A percentile compares a stretch with the other conserved stretches of the same genome.
phyloP scores from a whole-genome alignment of 2,329 filamentous ascomycete genomes.

The Sarocladium brachiariae region DNA sequence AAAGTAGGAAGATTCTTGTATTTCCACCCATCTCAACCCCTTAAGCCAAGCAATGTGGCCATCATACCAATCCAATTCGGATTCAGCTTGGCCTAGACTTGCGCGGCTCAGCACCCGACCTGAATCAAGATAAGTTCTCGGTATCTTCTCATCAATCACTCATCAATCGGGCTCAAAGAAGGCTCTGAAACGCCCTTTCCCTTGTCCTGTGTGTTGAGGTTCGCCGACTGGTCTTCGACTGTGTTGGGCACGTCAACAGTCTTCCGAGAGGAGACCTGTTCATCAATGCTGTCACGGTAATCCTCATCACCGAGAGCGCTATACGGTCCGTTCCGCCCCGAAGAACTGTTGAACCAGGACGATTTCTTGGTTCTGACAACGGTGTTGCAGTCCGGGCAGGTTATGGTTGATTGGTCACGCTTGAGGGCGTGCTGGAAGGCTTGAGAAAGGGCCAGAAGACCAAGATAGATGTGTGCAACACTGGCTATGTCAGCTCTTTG shows the following conservation, averaged over 20 bases:
- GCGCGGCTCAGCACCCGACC: too few species aligned
- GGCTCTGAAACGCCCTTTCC: conserved; percentile 15
- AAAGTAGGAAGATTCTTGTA: too few species aligned
- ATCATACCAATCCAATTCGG: too few species aligned
- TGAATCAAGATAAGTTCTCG: too few species aligned
- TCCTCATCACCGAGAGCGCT: conserved; percentile 19
- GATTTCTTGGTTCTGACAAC: conserved; percentile 27
- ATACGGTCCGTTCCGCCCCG: conserved; percentile 12
- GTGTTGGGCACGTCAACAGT: conserved; percentile 12
- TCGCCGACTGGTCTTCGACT: conserved; percentile 18
- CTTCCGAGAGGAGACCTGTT: not conserved
- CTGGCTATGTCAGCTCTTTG: too few species aligned
- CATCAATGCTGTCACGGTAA: conserved; percentile 19
- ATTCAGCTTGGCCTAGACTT: too few species aligned
- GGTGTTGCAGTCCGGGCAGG: conserved; percentile 15
- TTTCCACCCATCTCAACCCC: too few species aligned
- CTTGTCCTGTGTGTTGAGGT: conserved; percentile 19
- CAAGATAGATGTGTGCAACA: conserved; percentile 26
- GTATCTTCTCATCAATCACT: not conserved
- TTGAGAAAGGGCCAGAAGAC: conserved; percentile 25
- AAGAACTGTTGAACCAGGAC: not conserved
- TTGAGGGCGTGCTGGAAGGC: conserved; percentile 32
- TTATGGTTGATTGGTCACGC: not conserved
- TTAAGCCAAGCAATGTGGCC: too few species aligned
- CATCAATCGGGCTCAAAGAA: not conserved